Evolutionary conservation across 2,329 filamentous ascomycete genomes (phyloP).

Genomic region (Exophiala alcalophila): DNA sequence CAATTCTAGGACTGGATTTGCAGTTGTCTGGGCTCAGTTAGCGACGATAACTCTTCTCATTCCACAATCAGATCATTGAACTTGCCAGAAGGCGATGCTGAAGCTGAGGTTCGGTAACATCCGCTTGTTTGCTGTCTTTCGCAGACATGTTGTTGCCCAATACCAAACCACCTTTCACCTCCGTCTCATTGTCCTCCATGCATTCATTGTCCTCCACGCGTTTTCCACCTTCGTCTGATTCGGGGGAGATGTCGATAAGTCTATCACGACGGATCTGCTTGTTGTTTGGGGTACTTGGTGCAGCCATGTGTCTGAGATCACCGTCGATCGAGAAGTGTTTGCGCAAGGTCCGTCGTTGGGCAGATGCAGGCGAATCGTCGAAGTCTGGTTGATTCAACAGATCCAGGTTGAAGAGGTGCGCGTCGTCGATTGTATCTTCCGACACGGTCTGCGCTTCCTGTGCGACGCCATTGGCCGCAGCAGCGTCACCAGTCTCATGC

Average conservation of each 20-base stretch:
- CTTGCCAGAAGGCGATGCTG: conserved; percentile 13
- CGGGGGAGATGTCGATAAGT: conserved; percentile 23
- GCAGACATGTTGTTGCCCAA: neutral
- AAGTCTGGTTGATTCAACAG: conserved; percentile 14
- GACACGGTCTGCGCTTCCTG: too few relatives aligned
- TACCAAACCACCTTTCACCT: too few relatives aligned
- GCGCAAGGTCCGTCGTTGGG: conserved; percentile 19
- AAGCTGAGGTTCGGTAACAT: neutral
- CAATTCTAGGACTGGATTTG: conserved; percentile 12
- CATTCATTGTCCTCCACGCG: neutral
- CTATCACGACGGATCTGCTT: conserved; percentile 1
- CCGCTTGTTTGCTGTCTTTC: neutral
- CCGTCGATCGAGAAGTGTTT: conserved; percentile 23
- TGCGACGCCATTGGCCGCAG: neutral
- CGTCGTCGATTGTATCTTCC: conserved; percentile 16
- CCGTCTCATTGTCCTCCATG: neutral
- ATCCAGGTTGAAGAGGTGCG: conserved; percentile 19
- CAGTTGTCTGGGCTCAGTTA: conserved; percentile 9
- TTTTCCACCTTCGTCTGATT: conserved; percentile 10
- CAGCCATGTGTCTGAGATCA: neutral
- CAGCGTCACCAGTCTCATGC: neutral
- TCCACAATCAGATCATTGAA: neutral
- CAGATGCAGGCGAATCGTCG: conserved; percentile 10
- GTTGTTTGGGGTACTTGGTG: conserved; percentile 3
- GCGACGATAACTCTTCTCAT: neutral